Evolutionary conservation across 2,329 filamentous ascomycete genomes (phyloP).

Genomic region (Fusarium sp.): DNA sequence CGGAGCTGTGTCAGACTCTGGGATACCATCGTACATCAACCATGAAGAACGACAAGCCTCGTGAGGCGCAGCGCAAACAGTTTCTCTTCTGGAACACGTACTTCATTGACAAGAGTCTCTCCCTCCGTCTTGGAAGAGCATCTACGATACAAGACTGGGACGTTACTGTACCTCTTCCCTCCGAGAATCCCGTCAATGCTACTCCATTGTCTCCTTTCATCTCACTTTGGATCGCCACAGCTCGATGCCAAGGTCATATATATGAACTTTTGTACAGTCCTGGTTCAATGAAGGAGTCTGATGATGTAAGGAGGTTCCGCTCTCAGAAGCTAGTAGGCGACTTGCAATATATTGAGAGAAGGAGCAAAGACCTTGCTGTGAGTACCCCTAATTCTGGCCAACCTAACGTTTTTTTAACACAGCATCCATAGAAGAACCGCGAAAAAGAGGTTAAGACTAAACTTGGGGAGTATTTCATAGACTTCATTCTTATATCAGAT

Average conservation of each 20-base stretch:
- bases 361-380: slow-evolving; percentile 30
- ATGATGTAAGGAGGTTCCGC: slow-evolving; percentile 49
- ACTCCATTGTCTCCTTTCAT: slow-evolving; percentile 51
- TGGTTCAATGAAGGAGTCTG: slow-evolving; percentile 52
- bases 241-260: slow-evolving; percentile 66
- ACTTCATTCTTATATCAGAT: slow-evolving; percentile 53
- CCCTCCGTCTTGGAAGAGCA: slow-evolving; percentile 64
- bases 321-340: slow-evolving; percentile 49
- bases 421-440: slow-evolving; percentile 23
- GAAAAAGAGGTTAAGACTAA: slow-evolving; percentile 39
- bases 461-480: slow-evolving; percentile 48
- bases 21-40: slow-evolving; percentile 47
- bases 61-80: slow-evolving; percentile 37
- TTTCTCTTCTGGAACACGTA: slow-evolving; percentile 69
- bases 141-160: slow-evolving; percentile 68
- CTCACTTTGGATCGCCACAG: slow-evolving; percentile 61
- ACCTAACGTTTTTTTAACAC: slow-evolving; percentile 7
- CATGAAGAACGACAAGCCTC: slow-evolving; percentile 39
- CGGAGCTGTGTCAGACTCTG: slow-evolving; percentile 48
- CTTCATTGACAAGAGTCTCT: slow-evolving; percentile 65
- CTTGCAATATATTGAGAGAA: slow-evolving; percentile 45
- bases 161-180: slow-evolving; percentile 56
- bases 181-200: slow-evolving; percentile 48
- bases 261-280: slow-evolving; percentile 66
- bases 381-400: not conserved